phyloP scores from a whole-genome alignment of 2,329 filamentous ascomycete genomes.

The Pochonia chlamydosporia region DNA sequence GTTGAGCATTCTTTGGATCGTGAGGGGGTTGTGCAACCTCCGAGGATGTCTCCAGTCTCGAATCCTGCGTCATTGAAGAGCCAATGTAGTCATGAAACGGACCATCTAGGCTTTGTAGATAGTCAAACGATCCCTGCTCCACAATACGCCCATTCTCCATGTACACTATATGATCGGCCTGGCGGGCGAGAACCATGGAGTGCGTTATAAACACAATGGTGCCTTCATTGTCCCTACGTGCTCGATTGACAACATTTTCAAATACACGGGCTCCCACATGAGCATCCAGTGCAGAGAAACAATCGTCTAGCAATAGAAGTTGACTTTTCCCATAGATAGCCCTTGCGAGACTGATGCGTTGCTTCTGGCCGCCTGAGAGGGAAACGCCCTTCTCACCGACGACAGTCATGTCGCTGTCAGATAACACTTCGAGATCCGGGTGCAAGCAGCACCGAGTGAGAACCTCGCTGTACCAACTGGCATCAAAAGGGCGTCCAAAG shows the following conservation, averaged over 20 bases:
- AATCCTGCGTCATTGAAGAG: not conserved
- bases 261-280: conserved; percentile 12
- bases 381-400: conserved; percentile 90
- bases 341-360: conserved; percentile 83
- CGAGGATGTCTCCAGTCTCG: not conserved
- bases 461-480: conserved; percentile 57
- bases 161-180: conserved; percentile 61
- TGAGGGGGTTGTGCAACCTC: not conserved
- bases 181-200: conserved; percentile 52
- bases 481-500: conserved; percentile 49
- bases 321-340: conserved; percentile 81
- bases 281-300: conserved; percentile 59
- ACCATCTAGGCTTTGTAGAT: conserved; percentile 33
- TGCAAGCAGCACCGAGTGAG: conserved; percentile 58
- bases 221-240: conserved; percentile 10
- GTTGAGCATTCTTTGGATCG: not conserved
- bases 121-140: conserved; percentile 40
- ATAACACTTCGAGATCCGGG: conserved; percentile 73
- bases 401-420: conserved; percentile 77
- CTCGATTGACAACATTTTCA: conserved; percentile 13
- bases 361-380: conserved; percentile 85
- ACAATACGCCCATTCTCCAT: conserved; percentile 61
- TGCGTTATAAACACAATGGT: conserved; percentile 20
- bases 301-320: conserved; percentile 81
- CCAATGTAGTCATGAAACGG: not conserved